A percentile compares a stretch with the other conserved stretches of the same genome.
These are phyloP conservation scores for Lippia alba DNA, from an alignment of 305 asterid species.

Conservation along the genomic window DNA sequence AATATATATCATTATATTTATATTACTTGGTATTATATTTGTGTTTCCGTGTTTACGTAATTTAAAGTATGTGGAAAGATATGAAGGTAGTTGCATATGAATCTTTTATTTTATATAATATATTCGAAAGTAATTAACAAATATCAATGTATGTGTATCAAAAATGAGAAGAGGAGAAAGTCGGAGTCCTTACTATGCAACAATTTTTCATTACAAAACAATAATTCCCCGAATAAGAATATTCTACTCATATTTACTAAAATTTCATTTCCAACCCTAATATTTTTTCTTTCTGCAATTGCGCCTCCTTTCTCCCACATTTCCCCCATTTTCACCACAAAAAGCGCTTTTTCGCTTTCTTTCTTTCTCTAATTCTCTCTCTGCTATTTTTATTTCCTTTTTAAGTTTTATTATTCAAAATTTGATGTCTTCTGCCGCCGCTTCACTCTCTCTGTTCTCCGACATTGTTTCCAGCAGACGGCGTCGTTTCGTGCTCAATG, in stretches of 20 bases:
- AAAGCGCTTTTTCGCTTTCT: conserved; percentile 27
- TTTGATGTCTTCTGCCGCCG: conserved; percentile 59
- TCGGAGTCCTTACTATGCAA: no score
- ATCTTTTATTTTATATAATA: no score
- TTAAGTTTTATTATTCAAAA: not conserved
- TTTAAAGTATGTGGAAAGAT: no score
- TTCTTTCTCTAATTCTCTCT: conserved; percentile 23
- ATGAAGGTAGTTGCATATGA: no score
- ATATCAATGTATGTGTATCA: no score
- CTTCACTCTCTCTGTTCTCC: conserved; percentile 41
- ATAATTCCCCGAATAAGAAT: not conserved
- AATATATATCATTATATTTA: no score
- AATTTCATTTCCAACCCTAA: conserved; percentile 10
- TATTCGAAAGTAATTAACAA: no score
- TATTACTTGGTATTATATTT: no score
- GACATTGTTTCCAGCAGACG: conserved; percentile 44
- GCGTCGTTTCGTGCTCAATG: conserved; percentile 40
- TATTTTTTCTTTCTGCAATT: not conserved
- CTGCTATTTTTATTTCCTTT: not conserved
- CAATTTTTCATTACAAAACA: no score
- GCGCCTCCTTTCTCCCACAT: conserved; percentile 30
- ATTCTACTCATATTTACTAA: not conserved
- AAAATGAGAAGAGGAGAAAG: no score
- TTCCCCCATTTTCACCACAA: conserved; percentile 27
- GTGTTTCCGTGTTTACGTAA: no score